phyloP scores from a whole-genome alignment of 2,329 filamentous ascomycete genomes.

The Penicillium freii region DNA sequence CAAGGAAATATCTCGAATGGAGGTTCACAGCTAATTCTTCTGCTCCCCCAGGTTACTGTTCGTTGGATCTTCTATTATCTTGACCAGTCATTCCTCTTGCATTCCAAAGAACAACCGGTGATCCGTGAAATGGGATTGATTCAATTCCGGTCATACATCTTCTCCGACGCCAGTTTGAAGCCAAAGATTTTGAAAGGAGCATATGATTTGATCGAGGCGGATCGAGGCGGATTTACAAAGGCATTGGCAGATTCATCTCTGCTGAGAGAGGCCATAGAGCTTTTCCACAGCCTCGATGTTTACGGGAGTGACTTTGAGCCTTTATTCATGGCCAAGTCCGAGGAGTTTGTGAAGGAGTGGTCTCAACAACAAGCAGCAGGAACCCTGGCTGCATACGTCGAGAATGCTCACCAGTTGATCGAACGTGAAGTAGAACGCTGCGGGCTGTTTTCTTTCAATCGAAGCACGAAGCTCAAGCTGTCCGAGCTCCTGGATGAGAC shows the following conservation, averaged over 20 bases:
- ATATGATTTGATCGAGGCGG: constrained; percentile 71
- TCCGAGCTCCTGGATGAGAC: constrained; percentile 70
- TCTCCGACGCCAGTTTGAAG: constrained; percentile 54
- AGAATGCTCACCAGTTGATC: constrained; percentile 66
- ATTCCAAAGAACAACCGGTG: constrained; percentile 65
- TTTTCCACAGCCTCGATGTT: constrained; percentile 80
- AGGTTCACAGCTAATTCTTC: background rate
- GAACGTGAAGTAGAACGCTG: constrained; percentile 71
- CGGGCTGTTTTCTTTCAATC: constrained; percentile 77
- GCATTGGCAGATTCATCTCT: constrained; percentile 60
- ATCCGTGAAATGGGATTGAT: constrained; percentile 78
- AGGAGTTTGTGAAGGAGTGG: constrained; percentile 67
- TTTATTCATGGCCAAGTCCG: constrained; percentile 65
- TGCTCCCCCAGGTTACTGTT: constrained; percentile 62
- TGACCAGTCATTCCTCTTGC: constrained; percentile 82
- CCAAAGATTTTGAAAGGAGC: constrained; percentile 64
- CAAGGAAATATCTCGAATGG: background rate
- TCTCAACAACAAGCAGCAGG: constrained; percentile 63
- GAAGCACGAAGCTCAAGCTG: constrained; percentile 74
- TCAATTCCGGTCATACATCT: constrained; percentile 67
- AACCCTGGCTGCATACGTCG: constrained; percentile 72
- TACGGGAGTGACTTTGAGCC: constrained; percentile 81
- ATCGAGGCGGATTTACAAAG: constrained; percentile 58
- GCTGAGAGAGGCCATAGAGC: constrained; percentile 72
- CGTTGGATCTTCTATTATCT: constrained; percentile 91